These are phyloP conservation scores for Craspedostauros australis DNA, from an alignment of 108 stramenopile species.

Conservation along the genomic window DNA sequence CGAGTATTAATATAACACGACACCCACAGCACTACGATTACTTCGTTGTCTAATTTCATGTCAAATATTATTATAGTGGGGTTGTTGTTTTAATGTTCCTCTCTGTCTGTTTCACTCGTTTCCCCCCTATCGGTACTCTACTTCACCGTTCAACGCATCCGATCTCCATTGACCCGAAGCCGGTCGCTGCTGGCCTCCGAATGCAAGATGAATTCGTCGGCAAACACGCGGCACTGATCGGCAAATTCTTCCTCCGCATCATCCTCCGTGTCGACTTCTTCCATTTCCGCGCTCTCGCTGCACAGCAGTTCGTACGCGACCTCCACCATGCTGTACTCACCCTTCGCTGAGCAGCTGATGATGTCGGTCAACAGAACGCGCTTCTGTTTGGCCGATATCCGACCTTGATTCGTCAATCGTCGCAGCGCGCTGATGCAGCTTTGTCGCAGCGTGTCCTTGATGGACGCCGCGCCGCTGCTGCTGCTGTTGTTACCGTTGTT, in stretches of 20 bases:
- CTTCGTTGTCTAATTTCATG: no score
- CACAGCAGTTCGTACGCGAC: constrained; percentile 72
- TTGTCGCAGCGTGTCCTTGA: constrained; percentile 28
- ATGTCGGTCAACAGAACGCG: constrained; percentile 77
- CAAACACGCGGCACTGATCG: constrained; percentile 80
- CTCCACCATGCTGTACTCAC: constrained; percentile 72
- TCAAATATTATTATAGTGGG: no score
- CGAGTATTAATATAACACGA: no score
- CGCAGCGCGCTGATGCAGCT: constrained; percentile 65
- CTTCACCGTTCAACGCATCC: no score
- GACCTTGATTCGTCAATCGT: constrained; percentile 48
- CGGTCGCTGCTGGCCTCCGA: no score
- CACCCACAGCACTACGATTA: no score
- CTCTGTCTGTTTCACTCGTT: no score
- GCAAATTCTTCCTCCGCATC: constrained; percentile 81
- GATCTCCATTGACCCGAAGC: no score
- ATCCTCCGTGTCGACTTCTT: not conserved
- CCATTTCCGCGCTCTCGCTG: constrained; percentile 1
- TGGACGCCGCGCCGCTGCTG: not conserved
- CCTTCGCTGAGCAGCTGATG: constrained; percentile 63
- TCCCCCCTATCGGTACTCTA: no score
- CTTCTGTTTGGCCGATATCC: constrained; percentile 72
- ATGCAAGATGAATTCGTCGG: no score
- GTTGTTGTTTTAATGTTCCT: no score
- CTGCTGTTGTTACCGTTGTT: not conserved